Evolutionary conservation across 306 rosid species (phyloP).

Genomic region (Vachellia pachyceras): DNA sequence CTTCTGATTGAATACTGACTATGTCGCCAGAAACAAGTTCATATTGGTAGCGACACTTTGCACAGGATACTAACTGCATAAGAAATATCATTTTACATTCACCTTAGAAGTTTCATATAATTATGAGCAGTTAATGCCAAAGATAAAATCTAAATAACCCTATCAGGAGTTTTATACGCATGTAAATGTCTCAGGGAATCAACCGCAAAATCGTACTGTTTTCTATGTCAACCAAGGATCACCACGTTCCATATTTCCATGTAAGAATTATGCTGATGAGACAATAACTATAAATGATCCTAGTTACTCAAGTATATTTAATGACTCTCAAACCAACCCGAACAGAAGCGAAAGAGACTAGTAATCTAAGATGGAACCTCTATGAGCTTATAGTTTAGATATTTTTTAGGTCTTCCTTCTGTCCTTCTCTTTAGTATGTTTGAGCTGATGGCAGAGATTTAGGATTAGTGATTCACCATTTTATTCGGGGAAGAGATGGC

Average conservation of each 20-base stretch:
- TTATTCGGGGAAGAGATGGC: neutral
- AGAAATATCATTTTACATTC: slow-evolving; percentile 26
- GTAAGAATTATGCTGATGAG: slow-evolving; percentile 16
- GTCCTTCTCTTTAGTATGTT: neutral
- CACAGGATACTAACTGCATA: slow-evolving; percentile 91
- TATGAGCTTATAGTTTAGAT: neutral
- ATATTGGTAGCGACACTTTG: slow-evolving; percentile 88
- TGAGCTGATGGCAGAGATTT: slow-evolving; percentile 8
- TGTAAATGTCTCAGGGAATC: slow-evolving; percentile 5
- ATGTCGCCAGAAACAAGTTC: slow-evolving; percentile 91
- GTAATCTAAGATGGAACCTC: slow-evolving; percentile 10
- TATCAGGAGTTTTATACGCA: slow-evolving; percentile 1
- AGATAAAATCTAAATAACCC: neutral
- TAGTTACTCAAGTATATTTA: neutral
- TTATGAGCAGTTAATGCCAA: slow-evolving; percentile 13
- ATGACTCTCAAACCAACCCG: neutral
- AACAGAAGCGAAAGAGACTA: slow-evolving; percentile 25
- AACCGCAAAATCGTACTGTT: neutral
- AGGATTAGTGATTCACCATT: neutral
- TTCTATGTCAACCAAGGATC: slow-evolving; percentile 33
- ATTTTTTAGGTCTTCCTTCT: neutral
- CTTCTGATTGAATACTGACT: slow-evolving; percentile 83
- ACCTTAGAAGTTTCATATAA: slow-evolving; percentile 9
- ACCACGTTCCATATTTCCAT: slow-evolving; percentile 1
- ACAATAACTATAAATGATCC: slow-evolving; percentile 20